Evolutionary conservation across 306 rosid species (phyloP).

Genomic region (Trifolium subterraneum): DNA sequence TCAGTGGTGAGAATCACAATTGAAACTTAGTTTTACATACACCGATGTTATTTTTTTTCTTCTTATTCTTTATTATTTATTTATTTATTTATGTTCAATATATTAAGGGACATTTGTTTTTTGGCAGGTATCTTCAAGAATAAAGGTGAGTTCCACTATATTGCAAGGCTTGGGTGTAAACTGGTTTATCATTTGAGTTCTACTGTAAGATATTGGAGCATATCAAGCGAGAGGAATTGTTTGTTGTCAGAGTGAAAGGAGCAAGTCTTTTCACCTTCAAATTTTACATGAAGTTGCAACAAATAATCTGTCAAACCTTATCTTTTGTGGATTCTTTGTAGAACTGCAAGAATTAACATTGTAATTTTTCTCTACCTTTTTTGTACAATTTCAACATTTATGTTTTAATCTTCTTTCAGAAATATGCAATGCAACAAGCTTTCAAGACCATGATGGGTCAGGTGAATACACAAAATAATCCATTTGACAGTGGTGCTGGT

Average conservation of each 20-base stretch:
- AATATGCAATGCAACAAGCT: slow-evolving; percentile 99
- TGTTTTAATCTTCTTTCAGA: slow-evolving; percentile 56
- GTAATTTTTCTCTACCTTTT: neutral
- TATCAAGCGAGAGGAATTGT: slow-evolving; percentile 9
- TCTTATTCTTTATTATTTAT: slow-evolving; percentile 13
- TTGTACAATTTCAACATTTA: slow-evolving; percentile 30
- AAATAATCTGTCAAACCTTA: slow-evolving; percentile 26
- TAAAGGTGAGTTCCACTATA: slow-evolving; percentile 77
- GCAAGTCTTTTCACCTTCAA: neutral
- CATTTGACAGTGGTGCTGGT: slow-evolving; percentile 61
- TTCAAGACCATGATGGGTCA: slow-evolving; percentile 94
- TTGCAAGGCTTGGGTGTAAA: slow-evolving; percentile 40
- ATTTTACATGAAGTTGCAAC: slow-evolving; percentile 22
- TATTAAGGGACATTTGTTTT: slow-evolving; percentile 32
- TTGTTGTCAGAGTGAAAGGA: neutral
- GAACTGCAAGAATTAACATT: slow-evolving; percentile 26
- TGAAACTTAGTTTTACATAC: slow-evolving; percentile 21
- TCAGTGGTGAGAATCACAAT: slow-evolving; percentile 73
- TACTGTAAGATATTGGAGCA: slow-evolving; percentile 23
- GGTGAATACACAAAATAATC: slow-evolving; percentile 77
- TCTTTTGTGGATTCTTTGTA: slow-evolving; percentile 18
- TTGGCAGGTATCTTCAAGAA: slow-evolving; percentile 72
- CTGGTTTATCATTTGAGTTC: slow-evolving; percentile 36
- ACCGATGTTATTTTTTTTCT: slow-evolving; percentile 27
- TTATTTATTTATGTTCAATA: slow-evolving; percentile 44